Percentiles rank a stretch among this genome's conserved stretches.
Evolutionary conservation across 495 filamentous ascomycete species (phyloP).

Genomic region (Annulohypoxylon moriforme): DNA sequence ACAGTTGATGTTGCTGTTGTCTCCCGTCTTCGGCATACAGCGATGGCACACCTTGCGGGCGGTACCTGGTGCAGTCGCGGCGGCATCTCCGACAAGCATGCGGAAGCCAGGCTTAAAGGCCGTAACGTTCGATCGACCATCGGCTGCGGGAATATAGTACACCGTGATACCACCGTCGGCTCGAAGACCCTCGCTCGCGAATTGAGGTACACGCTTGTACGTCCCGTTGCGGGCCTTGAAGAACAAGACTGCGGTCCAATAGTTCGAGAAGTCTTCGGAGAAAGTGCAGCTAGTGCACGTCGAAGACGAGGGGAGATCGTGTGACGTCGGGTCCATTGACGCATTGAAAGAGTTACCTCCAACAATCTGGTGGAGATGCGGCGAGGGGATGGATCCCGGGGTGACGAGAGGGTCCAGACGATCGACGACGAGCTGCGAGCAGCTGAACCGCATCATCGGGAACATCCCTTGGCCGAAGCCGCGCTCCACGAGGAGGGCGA

Average conservation of each 20-base stretch:
- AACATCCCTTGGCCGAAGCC: constrained; percentile 44
- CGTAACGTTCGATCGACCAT: constrained; percentile 51
- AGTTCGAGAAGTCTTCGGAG: constrained; percentile 54
- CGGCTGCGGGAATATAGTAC: constrained; percentile 54
- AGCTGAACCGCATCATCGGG: constrained; percentile 54
- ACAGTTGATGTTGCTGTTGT: constrained; percentile 49
- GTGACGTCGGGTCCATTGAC: constrained; percentile 44
- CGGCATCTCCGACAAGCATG: constrained; percentile 74
- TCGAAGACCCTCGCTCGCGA: constrained; percentile 46
- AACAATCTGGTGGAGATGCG: constrained; percentile 57
- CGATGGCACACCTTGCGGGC: constrained; percentile 64
- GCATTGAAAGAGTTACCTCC: constrained; percentile 55
- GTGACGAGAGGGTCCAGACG: constrained; percentile 74
- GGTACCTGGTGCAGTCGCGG: constrained; percentile 52
- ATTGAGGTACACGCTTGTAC: constrained; percentile 56
- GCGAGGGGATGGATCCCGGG: constrained; percentile 61
- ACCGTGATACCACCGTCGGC: constrained; percentile 57
- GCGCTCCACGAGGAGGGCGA: constrained; percentile 50
- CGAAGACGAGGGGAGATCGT: constrained; percentile 45
- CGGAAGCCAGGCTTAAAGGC: constrained; percentile 76
- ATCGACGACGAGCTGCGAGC: constrained; percentile 59
- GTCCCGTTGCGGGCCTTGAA: constrained; percentile 57
- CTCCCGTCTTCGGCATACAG: constrained; percentile 56
- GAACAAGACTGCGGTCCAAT: constrained; percentile 56
- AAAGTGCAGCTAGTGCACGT: constrained; percentile 53